phyloP scores from a whole-genome alignment of 169 alveolate genomes.

The Eimeria tenella region DNA sequence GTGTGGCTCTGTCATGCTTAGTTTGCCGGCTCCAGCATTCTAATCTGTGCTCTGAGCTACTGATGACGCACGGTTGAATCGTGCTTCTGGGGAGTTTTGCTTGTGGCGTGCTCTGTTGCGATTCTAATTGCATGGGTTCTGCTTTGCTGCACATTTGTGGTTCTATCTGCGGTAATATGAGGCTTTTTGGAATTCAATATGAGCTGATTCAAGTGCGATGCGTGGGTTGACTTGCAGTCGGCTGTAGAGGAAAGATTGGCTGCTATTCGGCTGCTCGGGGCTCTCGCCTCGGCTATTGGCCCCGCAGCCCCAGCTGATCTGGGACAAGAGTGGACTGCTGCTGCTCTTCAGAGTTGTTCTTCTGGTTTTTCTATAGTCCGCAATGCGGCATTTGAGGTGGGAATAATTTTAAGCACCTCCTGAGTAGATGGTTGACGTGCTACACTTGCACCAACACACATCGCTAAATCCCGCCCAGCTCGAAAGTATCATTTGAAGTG shows the following conservation, averaged over 20 bases:
- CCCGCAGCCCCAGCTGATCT: slow-evolving; percentile 26
- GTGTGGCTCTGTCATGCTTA: not conserved
- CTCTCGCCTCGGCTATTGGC: slow-evolving; percentile 58
- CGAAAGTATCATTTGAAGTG: not conserved
- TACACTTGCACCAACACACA: too few species aligned
- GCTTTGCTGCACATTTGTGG: not conserved
- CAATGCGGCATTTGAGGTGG: slow-evolving; percentile 66
- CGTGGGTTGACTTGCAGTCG: slow-evolving; percentile 40
- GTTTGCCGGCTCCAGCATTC: not conserved
- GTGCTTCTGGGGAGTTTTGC: not conserved
- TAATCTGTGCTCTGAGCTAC: not conserved
- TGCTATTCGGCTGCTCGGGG: slow-evolving; percentile 72
- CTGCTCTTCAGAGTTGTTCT: slow-evolving; percentile 38
- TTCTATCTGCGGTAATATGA: not conserved
- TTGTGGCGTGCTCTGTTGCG: not conserved
- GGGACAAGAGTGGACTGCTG: slow-evolving; percentile 71
- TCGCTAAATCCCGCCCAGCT: too few species aligned
- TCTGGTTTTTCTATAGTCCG: slow-evolving; percentile 70
- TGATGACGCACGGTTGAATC: not conserved
- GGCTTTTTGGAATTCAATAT: not conserved
- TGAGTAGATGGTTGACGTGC: too few species aligned
- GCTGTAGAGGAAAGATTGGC: slow-evolving; percentile 76
- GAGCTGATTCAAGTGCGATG: not conserved
- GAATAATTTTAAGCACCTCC: not conserved
- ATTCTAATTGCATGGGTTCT: not conserved